Evolutionary conservation across 148 eudicot genomes (phyloP).

Genomic region (Camellia sinensis): DNA sequence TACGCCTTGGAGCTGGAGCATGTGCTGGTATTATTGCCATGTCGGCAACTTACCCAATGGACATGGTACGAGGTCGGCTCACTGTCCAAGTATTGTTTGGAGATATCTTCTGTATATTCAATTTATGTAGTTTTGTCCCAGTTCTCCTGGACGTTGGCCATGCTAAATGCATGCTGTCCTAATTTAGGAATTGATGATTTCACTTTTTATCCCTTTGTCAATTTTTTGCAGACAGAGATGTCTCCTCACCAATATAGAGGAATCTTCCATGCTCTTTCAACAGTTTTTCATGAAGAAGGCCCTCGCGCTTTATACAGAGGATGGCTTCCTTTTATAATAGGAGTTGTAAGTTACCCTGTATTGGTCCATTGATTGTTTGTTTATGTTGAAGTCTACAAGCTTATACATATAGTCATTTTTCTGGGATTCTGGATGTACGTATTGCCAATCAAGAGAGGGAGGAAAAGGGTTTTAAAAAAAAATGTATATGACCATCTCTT

Average conservation of each 20-base stretch:
- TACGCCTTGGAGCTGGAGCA: constrained; percentile 96
- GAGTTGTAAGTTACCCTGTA: constrained; percentile 61
- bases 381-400: background rate
- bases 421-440: background rate
- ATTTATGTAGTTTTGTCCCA: background rate
- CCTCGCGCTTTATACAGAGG: constrained; percentile 83
- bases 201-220: background rate
- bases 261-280: constrained; percentile 70
- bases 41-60: constrained; percentile 98
- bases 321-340: constrained; percentile 98
- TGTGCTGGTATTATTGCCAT: constrained; percentile 96
- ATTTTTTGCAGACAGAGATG: constrained; percentile 60
- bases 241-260: constrained; percentile 86
- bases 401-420: background rate
- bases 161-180: background rate
- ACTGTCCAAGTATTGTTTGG: constrained; percentile 74
- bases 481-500: too few species aligned
- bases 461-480: too few species aligned
- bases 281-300: constrained; percentile 79
- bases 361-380: background rate
- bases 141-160: too few species aligned
- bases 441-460: background rate
- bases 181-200: constrained; percentile 3
- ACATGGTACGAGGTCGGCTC: constrained; percentile 84
- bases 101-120: background rate